A percentile compares a stretch with the other conserved stretches of the same genome.
Conservation (phyloP, 2,329 filamentous ascomycete genomes). For the Alternaria gansuensis region DNA sequence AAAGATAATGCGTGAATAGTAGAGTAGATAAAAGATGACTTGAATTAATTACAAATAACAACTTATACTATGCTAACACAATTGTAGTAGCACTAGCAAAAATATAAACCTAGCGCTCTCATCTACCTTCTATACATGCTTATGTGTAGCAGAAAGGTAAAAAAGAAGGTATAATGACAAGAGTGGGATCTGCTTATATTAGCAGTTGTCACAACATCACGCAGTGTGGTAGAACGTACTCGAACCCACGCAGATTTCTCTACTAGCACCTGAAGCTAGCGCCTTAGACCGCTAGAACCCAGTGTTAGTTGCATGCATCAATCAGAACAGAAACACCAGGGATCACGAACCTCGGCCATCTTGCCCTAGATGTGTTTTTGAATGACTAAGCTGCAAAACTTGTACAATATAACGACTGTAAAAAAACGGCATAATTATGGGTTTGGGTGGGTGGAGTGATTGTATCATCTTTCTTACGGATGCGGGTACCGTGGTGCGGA, state of each 20-base stretch:
- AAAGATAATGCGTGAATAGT: no score
- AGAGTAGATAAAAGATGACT: no score
- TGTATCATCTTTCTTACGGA: neutral
- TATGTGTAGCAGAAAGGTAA: neutral
- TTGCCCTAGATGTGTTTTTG: constrained; percentile 10
- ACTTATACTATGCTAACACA: no score
- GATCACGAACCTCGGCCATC: constrained; percentile 20
- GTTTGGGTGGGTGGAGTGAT: neutral
- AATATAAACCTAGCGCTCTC: no score
- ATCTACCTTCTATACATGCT: no score
- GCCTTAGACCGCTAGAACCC: constrained; percentile 32
- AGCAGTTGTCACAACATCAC: neutral
- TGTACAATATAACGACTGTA: neutral
- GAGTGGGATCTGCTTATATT: constrained; percentile 24
- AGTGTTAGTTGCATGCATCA: neutral
- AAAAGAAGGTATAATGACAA: constrained; percentile 25
- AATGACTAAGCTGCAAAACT: constrained; percentile 3
- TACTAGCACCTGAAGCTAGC: constrained; percentile 45
- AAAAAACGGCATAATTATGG: neutral
- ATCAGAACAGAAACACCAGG: no score
- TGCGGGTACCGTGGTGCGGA: neutral
- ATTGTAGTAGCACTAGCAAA: neutral
- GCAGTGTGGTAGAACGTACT: constrained; percentile 13
- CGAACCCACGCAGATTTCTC: constrained; percentile 40
- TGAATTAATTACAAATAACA: no score